Evolutionary conservation across 176 grass and related monocot genomes (phyloP).

Genomic region (Aegilops umbellulata): DNA sequence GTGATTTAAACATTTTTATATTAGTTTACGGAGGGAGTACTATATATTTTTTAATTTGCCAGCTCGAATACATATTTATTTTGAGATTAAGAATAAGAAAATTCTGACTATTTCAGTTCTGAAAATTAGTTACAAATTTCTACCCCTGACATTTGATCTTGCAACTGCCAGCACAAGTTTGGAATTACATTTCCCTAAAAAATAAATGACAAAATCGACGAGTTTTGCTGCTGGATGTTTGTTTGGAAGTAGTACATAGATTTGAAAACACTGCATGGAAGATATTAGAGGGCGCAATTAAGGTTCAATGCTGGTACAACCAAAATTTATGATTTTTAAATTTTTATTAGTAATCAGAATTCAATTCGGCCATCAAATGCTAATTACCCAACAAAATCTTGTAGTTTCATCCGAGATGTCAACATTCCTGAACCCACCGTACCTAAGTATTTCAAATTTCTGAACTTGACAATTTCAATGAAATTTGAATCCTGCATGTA

Average conservation of each 20-base stretch:
- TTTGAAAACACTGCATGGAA: neutral
- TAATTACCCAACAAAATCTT: neutral
- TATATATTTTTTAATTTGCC: neutral
- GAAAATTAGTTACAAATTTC: neutral
- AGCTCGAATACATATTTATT: neutral
- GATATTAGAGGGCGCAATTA: neutral
- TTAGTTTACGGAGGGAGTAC: too few relatives aligned
- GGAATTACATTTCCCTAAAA: neutral
- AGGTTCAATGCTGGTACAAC: neutral
- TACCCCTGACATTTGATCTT: neutral
- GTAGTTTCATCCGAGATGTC: neutral
- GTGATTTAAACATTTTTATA: too few relatives aligned
- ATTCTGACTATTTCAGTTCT: neutral
- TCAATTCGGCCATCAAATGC: neutral
- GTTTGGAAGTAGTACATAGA: too few relatives aligned
- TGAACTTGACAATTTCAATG: neutral
- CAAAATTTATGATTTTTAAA: neutral
- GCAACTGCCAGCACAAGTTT: neutral
- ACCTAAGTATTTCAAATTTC: neutral
- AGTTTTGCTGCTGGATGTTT: neutral
- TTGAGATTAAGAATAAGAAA: neutral
- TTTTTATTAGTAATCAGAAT: neutral
- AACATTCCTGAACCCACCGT: neutral
- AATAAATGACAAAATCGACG: neutral
- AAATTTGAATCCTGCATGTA: neutral